Evolutionary conservation across 257 asterid genomes (phyloP), one percentile per base, ranked within the genome.

Genomic region (Anisodus acutangulus): DNA sequence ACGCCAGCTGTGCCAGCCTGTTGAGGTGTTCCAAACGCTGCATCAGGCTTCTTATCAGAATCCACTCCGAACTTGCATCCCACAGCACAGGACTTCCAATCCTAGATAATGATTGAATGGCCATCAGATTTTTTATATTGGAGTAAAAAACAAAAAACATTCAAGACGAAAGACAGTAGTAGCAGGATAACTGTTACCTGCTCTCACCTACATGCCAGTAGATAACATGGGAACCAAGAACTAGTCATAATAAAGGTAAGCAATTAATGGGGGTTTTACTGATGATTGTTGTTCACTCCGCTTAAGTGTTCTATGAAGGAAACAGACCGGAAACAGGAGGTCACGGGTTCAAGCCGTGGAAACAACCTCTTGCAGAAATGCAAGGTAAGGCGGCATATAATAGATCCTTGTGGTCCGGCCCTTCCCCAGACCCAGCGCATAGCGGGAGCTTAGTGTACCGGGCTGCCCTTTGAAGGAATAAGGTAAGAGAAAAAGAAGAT

Each of bases 21-120:
- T 84, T 88, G 95, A 83, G 92, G 90, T 62, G 71, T 45, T 49
- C 98, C 98, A 87, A 97, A 88, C 71, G 89, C 93, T 76, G 97
- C 99, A 92, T 97, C 99, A 11, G 91, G 84, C 78, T 88, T 90
- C 91, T 79, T 91, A 74, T 81, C 88, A 49, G 82, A 5, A 58
- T 84, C 89, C 83, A n/a, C 83, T 68, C 93, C 94, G 82, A 92
- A 93, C 85, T 87, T 93, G 87, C 98, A 97, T 85, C 97, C 97
- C 83, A 95, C 95, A 4, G 91, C 87, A 87, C 99, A 97, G 57
- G 80, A 86, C 85, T 91, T 91, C 94, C 92, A 95, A 68, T 91
- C 98, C 99, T 97, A 82, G 66, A 89, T 8, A 81, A 69, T 66
- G 76, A 78, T 53, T 3, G 45, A 22, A 51, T 8, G 81, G 45